phyloP scores from a whole-genome alignment of 257 asterid species.

The Solanum bulbocastanum region DNA sequence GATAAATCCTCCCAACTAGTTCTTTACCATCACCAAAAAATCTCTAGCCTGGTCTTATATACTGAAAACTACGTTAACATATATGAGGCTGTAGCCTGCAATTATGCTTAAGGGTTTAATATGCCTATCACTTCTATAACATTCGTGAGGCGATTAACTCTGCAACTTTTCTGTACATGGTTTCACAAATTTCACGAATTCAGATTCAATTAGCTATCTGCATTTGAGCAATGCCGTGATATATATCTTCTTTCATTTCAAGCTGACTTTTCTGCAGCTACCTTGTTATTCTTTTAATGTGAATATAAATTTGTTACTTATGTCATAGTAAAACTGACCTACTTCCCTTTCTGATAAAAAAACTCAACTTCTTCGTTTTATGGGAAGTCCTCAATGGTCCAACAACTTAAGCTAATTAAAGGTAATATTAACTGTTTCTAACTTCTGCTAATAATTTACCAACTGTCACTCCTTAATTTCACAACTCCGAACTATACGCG shows the following conservation, averaged over 20 bases:
- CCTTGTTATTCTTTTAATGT: background rate
- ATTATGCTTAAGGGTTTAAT: background rate
- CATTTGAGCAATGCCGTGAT: background rate
- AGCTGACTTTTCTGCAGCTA: background rate
- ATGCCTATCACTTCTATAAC: background rate
- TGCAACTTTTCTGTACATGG: background rate
- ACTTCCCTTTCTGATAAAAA: background rate
- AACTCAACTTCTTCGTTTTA: background rate
- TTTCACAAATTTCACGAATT: background rate
- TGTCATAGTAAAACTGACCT: background rate
- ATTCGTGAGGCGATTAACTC: background rate
- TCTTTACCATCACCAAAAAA: background rate
- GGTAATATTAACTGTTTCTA: background rate
- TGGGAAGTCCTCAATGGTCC: background rate
- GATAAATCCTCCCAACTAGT: background rate
- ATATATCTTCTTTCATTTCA: background rate
- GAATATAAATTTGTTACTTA: background rate
- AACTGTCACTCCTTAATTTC: background rate
- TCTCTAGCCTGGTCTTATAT: background rate
- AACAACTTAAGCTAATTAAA: background rate
- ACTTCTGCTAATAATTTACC: background rate
- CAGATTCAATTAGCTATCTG: background rate
- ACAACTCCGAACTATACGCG: background rate
- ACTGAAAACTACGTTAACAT: background rate
- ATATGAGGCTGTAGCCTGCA: background rate